Evolutionary conservation across 768 basidiomycete genomes (phyloP), one percentile per base, ranked within the genome.

Genomic region (Russula sp.): DNA sequence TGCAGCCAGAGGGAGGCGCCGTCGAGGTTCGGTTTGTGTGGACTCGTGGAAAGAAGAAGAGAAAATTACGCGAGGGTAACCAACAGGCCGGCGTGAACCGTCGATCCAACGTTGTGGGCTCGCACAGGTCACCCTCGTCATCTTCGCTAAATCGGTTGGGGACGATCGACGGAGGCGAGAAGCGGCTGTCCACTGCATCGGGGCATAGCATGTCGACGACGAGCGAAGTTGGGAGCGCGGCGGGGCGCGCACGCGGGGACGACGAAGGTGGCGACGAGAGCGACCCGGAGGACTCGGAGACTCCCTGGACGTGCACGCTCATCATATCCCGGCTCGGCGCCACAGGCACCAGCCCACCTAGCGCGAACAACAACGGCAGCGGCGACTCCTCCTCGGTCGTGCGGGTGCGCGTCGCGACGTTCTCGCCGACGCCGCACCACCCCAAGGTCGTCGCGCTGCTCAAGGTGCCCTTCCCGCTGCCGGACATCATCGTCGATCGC

Each of bases 221-320:
- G 35, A 63, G 56, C 51, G 63, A 60, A 39, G 34, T 58, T 20
- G 54, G 55, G 14, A 55, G 57, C 44, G 14, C 60, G 32, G 42
- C 59, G 31, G 60, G 61, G 20, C 44, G 45, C 45, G 60, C 27
- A n/a, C 45, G 40, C 14, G 55, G 68, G 10, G 69, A 73, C 14
- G 84, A 86, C 53, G 80, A 82, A 2, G 91, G 80, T 0, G 86
- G 89, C 16, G 93, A 47, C 7, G 35, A 39, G 50, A 93, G 90
- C 63, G 96, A 98, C 67, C 91, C 94, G 0, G 95, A 98, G 71
- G 95, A 98, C 71, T 92, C 91, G 49, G 95, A 98, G 74, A 94
- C 93, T 31, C 94, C 96, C 0, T 98, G 94, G 94, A 85, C 87
- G 51, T 98, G 95, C 71, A 85, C 84, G 22, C 78, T 94, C 66